Base-by-base conservation (phyloP, 164 flowering plant species). In the Houttuynia cordata region DNA sequence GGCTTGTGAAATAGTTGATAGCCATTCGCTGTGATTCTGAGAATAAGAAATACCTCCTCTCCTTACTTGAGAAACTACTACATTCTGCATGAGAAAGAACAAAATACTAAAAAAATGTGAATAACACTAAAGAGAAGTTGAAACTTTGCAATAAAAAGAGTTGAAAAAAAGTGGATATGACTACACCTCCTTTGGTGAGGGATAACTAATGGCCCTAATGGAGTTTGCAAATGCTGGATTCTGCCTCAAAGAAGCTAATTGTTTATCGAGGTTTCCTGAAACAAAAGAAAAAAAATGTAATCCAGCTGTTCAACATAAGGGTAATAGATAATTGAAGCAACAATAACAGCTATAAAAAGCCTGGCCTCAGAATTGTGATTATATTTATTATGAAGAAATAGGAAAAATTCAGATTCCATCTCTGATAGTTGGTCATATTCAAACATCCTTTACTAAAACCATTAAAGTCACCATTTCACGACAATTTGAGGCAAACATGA, bases 11-110 rank as follows among this genome's bases (percentile, higher is more conserved):
- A 91, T 76, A 17, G 91, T 85, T 52, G 92, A 73, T 64, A 91
- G 83, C 98, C 98, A 91, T 69, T 76, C 70, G 13, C 72, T 72
- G 72, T 91, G 92, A 63, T 79, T 75, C 75, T 80, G 86, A 59
- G 84, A 78, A 17, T 55, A 24, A 70, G 82, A 85, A 58, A 81
- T 60, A 45, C 98, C 98, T 53, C 98, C 98, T 34, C 83, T 75
- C 65, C 96, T 75, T 25, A 83, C 67, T 42, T 41, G 74, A 70
- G 83, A 69, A 67, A 78, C 78, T 41, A 71, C 60, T 30, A 83
- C 30, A 67, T 87, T 93, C 96, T 92, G 80, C 64, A 75, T 8
- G 12, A 49, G 56, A 61, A 40, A 17, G 25, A 37, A 23, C 19
- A 23, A 10, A 21, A 51, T 17, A 62, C 15, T 10, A 45, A 45